Evolutionary conservation across 345 rosid genomes (phyloP), one percentile per base, ranked within the genome.

Genomic region (Aquilaria malaccensis): DNA sequence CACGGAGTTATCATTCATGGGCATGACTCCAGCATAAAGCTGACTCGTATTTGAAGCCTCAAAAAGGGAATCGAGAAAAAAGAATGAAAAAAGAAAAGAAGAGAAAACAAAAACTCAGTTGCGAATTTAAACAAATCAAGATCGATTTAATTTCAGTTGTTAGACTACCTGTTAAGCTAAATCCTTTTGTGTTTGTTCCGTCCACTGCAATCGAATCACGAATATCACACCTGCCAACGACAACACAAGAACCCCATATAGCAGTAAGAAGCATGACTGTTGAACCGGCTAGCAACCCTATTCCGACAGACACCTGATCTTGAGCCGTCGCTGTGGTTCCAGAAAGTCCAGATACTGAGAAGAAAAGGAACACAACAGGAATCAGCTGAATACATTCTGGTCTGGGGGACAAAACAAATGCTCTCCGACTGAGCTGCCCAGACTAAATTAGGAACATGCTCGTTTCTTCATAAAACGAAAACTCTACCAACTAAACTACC

Each of bases 251-350:
- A 65, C 95, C 98, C 95, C 96, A 92, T 51, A 92, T 83, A 11
- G 86, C 72, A 2, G 98, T 92, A 58, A 85, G 74, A 48, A 92
- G 96, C 86, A 92, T 82, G 64, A 92, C 95, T 0, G 96, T 92
- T 13, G 95, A 89, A 15, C 96, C 98, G 45, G 98, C 96, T 13
- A 89, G 72, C 68, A 92, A 70, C 45, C 98, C 98, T 92, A 92
- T 92, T 50, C 98, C 98, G 6, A 89, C 98, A 9, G 96, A 82
- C 22, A 92, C 95, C 77, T 92, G 96, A 70, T 79, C 78, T 76
- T 92, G 98, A 43, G 98, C 98, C 32, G 82, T 79, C 74, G 59
- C 70, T 6, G 65, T 66, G 45, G 81, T 82, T 72, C 98, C 98
- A 37, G 98, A 85, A 3, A 89, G 85, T 69, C 98, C 96, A 60